These are phyloP conservation scores for Irpex sp. DNA, from an alignment of 1,284 basidiomycete species.

Conservation along the genomic window DNA sequence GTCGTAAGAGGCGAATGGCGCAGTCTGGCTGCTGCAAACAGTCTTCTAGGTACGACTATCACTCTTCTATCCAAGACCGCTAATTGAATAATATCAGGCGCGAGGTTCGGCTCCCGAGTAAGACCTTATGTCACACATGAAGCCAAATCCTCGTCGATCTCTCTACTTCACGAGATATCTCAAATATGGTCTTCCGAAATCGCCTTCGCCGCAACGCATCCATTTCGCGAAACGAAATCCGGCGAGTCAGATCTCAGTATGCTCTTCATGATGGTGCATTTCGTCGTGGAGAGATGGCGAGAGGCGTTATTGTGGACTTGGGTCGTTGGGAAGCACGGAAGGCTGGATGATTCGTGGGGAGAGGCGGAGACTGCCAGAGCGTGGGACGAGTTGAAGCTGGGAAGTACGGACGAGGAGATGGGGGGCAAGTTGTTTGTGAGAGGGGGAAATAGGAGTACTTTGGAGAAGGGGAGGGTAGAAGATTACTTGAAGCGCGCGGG, in stretches of 20 bases:
- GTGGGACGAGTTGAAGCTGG: conserved; percentile 35
- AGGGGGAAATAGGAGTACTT: conserved; percentile 16
- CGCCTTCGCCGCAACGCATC: conserved; percentile 28
- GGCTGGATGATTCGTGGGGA: conserved; percentile 26
- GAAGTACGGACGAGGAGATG: conserved; percentile 7
- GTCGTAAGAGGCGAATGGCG: conserved; percentile 32
- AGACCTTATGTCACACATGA: conserved; percentile 40
- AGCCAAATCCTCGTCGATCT: conserved; percentile 30
- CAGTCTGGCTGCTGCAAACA: conserved; percentile 26
- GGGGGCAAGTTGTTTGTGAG: conserved; percentile 9
- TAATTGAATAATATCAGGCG: conserved; percentile 17
- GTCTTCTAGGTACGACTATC: conserved; percentile 21
- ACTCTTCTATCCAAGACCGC: neutral
- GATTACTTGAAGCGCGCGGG: conserved; percentile 17
- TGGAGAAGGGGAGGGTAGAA: conserved; percentile 18
- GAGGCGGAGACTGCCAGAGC: conserved; percentile 22
- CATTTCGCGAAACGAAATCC: conserved; percentile 30
- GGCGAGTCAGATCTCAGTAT: conserved; percentile 30
- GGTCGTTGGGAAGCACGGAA: conserved; percentile 31
- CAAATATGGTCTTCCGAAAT: conserved; percentile 26
- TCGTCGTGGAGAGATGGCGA: conserved; percentile 35
- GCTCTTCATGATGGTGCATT: conserved; percentile 33
- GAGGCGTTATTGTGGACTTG: conserved; percentile 42
- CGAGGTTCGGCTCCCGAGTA: conserved; percentile 32
- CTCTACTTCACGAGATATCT: conserved; percentile 30